Evolutionary conservation across 306 rosid genomes (phyloP).

Genomic region (Casuarina cunninghamiana): DNA sequence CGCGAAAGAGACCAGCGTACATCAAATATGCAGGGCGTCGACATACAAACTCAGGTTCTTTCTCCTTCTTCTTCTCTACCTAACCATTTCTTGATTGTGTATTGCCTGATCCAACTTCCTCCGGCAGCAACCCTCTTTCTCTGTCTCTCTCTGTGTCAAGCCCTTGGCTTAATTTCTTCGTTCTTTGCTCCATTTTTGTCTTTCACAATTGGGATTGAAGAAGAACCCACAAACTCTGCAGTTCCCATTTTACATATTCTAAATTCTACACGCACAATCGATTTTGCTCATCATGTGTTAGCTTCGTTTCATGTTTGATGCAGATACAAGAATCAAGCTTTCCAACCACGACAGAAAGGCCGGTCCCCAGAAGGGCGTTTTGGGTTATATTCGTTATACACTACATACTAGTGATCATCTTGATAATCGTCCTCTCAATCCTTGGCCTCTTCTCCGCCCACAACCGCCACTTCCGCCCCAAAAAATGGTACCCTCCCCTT

Average conservation of each 20-base stretch:
- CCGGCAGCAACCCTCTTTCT: slow-evolving; percentile 2
- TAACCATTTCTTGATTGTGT: slow-evolving; percentile 20
- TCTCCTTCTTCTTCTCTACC: slow-evolving; percentile 28
- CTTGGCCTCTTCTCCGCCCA: slow-evolving; percentile 39
- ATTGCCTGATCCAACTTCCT: slow-evolving; percentile 7
- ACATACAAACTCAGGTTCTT: slow-evolving; percentile 37
- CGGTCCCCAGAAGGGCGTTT: slow-evolving; percentile 31
- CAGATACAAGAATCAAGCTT: slow-evolving; percentile 45
- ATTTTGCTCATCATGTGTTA: neutral
- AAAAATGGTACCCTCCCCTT: slow-evolving; percentile 61
- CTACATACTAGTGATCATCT: slow-evolving; percentile 36
- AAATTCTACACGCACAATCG: too few species aligned
- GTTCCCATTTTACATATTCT: too few species aligned
- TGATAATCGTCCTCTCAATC: slow-evolving; percentile 38
- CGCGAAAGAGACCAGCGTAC: slow-evolving; percentile 9
- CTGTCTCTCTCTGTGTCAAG: too few species aligned
- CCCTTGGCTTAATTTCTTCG: neutral
- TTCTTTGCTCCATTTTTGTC: slow-evolving; percentile 5
- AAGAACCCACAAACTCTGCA: neutral
- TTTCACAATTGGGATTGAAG: neutral
- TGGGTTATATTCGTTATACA: slow-evolving; percentile 47
- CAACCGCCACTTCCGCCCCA: slow-evolving; percentile 53
- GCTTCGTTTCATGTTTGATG: slow-evolving; percentile 18
- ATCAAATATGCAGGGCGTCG: slow-evolving; percentile 22
- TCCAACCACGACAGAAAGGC: slow-evolving; percentile 24